Base-by-base conservation (phyloP, 139 green algal species). In the Tetradesmus obliquus region DNA sequence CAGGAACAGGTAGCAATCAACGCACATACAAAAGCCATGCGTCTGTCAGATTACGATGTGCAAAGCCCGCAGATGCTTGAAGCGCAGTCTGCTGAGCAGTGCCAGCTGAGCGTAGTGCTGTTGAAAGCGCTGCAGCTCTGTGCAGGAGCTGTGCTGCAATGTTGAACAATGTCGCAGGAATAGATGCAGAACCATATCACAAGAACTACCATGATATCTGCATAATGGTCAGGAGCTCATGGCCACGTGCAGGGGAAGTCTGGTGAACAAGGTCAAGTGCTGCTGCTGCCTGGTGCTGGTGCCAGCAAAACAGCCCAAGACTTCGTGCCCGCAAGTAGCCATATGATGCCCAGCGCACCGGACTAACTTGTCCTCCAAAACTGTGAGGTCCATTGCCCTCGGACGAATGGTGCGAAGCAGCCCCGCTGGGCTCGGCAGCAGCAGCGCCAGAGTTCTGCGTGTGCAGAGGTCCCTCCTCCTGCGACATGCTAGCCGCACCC, bases 331-430 rank as follows among this genome's bases (percentile, higher is more conserved):
- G 17, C 66, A 3, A 76, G 66, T 19, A 76, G 66, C 17, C 66
- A 76, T 76, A 24, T 76, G 13, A 55, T 6, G 20, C 5, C 24
- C 60, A 55, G 54, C 85, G 10, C 20, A 92, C 88, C 88, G 88
- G 88, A 10, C 57, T 83, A 32, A 87, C 80, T 71, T 88, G 80
- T 3, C 88, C 88, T 6, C 88, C 88, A 62, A 92, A 92, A 22
- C 88, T 91, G n/a, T 91, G 79, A 20, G 51, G 53, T 54, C 53
- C 87, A 91, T 91, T 91, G 8, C 87, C 74, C 53, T 91, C 87
- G 24, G 72, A 85, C 55, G 87, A 91, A 32, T 91, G 66, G 17
- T 76, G 87, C 19, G 87, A 91, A 24, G 72, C 87, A 45, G 87
- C 72, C 17, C 72, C 87, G 19, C n/a, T 76, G 17, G 54, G 69